Base-by-base conservation (phyloP, 2,329 filamentous ascomycete genomes). In the Diaporthe ampelina region DNA sequence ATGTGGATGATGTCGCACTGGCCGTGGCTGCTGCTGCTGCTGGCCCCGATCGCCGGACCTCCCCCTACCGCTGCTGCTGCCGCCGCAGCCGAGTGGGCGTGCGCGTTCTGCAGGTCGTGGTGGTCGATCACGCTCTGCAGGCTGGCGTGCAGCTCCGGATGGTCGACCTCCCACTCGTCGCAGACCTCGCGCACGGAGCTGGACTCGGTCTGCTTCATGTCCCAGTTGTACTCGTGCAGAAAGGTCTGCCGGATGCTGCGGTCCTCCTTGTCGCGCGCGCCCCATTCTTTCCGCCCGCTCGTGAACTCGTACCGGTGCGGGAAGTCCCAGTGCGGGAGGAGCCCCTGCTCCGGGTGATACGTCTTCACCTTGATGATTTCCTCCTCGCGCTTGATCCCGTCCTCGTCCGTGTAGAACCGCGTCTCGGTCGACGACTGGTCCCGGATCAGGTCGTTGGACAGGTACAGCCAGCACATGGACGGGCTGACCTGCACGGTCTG, bases 1-100 rank as follows among this genome's bases (percentile, higher is more conserved):
- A 92, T 90, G 82, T 92, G 90, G 76, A 92, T 83, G 48, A 92
- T 87, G 76, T 89, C 87, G 74, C 90, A 89, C 50, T 87, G 87
- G 29, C 86, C 84, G 76, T 43, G 40, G 40, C 13, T 43, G 40
- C 13, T 17, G 40, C 40, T 15, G 40, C 13, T 3, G 4, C 40
- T 13, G 15, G 17, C 15, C 15, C 40, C 40, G 40, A 17, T 1
- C 3, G 15, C 15, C 6, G 40, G 1, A 43, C 40, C 35, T 2
- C 35, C 37, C 4, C 2, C 37, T 19, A 13, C 40, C 17, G 40
- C 40, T 6, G 40, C 40, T 7, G 40, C 40, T 6, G 40, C 40
- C 15, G 40, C 40, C 15, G 40, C 40, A 4, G 90, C 85, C 24
- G 72, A 61, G 7, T 73, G 72, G 48, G 72, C 50, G 52, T 76